Evolutionary conservation across 202 grass and related monocot genomes (phyloP), one percentile per base, ranked within the genome.

Genomic region (Bolboschoenoplectus hybrid): DNA sequence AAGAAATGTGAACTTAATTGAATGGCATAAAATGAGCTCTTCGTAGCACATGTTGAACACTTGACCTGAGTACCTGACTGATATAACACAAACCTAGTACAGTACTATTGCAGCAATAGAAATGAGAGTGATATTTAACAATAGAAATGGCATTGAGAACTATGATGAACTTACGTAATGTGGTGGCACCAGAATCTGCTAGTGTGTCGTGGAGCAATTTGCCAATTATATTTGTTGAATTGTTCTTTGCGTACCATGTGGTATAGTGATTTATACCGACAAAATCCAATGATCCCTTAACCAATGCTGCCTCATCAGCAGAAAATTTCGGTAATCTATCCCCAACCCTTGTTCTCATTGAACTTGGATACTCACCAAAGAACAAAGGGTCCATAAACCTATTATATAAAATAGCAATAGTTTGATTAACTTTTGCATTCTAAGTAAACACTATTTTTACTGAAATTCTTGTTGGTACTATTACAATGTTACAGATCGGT

Each of bases 211-310:
- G 87, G 7, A 98, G 75, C 14, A 98, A 7, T 5, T 16, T 2
- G 2, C 64, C 88, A 75, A 95, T 90, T 74, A 95, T 62, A 50
- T 91, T 86, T 4, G 86, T 95, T 17, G 69, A 60, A 74, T 91
- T 98, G 26, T 95, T 81, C 85, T 77, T 87, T 38, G 91, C 87
- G 55, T 94, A 98, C 62, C 88, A 98, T 19, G 96, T 95, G 32
- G 96, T 95, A 85, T 98, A 98, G 80, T 98, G 93, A 86, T 98
- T 98, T 90, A 98, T 89, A 19, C 96, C 96, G 66, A 98, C 85
- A 38, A 95, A 98, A 88, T 98, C 96, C 73, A 98, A 80, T 14
- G 93, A 89, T 1, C 96, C 93, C 89, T 95, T 94, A 40, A 95
- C 87, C 14, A 95, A 56, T 40, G 77, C 86, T 55, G 91, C 64